Evolutionary conservation across 2,329 filamentous ascomycete genomes (phyloP).

Genomic region (Diplocarpon mali): DNA sequence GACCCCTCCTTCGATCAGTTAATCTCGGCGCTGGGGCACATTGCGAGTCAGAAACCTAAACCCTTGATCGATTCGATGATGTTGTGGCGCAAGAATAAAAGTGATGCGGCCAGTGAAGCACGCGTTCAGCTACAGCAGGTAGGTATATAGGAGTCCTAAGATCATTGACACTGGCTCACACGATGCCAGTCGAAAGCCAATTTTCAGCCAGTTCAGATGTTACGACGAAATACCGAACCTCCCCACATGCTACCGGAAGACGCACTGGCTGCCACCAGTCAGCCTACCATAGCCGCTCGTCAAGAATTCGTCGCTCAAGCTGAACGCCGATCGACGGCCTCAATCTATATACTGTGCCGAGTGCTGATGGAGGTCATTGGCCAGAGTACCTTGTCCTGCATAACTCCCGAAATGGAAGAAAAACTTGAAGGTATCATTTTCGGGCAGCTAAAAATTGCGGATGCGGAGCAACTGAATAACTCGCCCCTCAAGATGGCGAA

Average conservation of each 20-base stretch:
- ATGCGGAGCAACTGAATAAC: conserved; percentile 65
- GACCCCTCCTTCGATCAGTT: conserved; percentile 89
- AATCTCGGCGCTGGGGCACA: conserved; percentile 85
- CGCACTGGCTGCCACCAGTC: conserved; percentile 9
- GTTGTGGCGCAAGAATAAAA: conserved; percentile 95
- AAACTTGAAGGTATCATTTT: conserved; percentile 95
- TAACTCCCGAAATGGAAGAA: conserved; percentile 86
- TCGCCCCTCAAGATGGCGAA: conserved; percentile 85
- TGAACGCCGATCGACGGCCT: conserved; percentile 84
- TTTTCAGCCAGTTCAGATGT: conserved; percentile 29
- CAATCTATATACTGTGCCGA: conserved; percentile 89
- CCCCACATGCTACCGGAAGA: conserved; percentile 19
- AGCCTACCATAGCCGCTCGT: conserved; percentile 31
- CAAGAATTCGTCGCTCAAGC: conserved; percentile 68
- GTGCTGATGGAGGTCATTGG: conserved; percentile 90
- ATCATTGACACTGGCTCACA: background rate
- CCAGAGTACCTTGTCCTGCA: conserved; percentile 71
- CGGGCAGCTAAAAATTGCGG: conserved; percentile 80
- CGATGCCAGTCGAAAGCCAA: conserved; percentile 16
- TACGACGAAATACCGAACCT: conserved; percentile 67
- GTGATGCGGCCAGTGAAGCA: conserved; percentile 70
- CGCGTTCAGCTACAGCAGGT: conserved; percentile 45
- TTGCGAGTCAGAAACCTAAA: conserved; percentile 88
- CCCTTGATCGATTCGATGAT: conserved; percentile 95
- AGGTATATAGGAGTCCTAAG: background rate